phyloP scores from a whole-genome alignment of 768 basidiomycete genomes.

The Psilocybe sp. region DNA sequence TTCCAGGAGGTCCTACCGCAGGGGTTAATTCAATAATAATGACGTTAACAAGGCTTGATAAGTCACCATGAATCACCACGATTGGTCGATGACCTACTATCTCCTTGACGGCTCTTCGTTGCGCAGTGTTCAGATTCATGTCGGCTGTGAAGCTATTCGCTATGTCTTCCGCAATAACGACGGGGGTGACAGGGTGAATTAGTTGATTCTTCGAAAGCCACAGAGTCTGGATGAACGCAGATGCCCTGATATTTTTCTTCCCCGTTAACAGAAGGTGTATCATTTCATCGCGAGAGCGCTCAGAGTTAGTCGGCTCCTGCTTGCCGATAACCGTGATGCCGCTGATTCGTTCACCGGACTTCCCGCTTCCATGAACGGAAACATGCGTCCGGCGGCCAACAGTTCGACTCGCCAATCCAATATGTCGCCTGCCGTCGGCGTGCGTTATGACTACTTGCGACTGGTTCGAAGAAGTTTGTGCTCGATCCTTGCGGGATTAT shows the following conservation, averaged over 20 bases:
- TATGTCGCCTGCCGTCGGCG: no score
- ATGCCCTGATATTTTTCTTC: slow-evolving; percentile 21
- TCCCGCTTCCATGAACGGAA: slow-evolving; percentile 15
- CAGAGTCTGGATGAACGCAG: slow-evolving; percentile 32
- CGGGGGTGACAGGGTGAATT: not conserved
- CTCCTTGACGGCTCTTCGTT: slow-evolving; percentile 29
- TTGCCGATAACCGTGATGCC: slow-evolving; percentile 42
- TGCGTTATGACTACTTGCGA: no score
- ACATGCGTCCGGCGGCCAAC: slow-evolving; percentile 36
- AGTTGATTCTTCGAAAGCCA: slow-evolving; percentile 35
- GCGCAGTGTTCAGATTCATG: slow-evolving; percentile 33
- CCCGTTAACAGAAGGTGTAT: slow-evolving; percentile 34
- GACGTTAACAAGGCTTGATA: not conserved
- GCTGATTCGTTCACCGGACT: slow-evolving; percentile 21
- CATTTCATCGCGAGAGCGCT: slow-evolving; percentile 35
- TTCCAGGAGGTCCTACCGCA: slow-evolving; percentile 43
- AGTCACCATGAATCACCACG: slow-evolving; percentile 37
- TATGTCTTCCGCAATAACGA: not conserved
- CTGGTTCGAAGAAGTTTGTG: no score
- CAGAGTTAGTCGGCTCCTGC: slow-evolving; percentile 35
- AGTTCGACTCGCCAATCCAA: no score
- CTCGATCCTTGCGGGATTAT: not conserved
- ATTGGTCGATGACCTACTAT: slow-evolving; percentile 31
- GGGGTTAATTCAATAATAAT: not conserved
- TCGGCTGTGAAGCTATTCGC: slow-evolving; percentile 1